Base-by-base conservation (phyloP, 805 yeast species). In the Candida arabinofermentans region DNA sequence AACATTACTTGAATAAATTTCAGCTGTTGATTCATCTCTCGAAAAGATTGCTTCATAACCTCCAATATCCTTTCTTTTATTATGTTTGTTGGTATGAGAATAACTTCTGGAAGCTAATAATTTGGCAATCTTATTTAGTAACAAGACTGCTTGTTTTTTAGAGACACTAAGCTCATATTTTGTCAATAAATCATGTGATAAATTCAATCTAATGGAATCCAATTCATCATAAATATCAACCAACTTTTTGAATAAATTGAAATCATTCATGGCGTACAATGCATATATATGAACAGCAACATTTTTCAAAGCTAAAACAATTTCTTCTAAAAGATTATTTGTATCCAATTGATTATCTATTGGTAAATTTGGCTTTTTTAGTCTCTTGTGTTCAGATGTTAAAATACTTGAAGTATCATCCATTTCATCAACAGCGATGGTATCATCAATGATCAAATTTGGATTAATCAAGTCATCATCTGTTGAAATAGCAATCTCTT, bases 31-130 rank as follows among this genome's bases (percentile, higher is more conserved):
- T 3, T 76, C 65, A 51, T 82, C 80, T 66, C 95, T 75, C 0
- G 88, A 74, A 52, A 81, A 67, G 24, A 84, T 71, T 3, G 86
- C 76, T 56, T 81, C 82, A 53, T 79, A 81, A 21, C 88, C 91
- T 21, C 59, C 55, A 9, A 58, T 50, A 42, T 62, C 64, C n/a
- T 47, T 48, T 13, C 41, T 37, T n/a, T 39, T 46, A 9, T 24
- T 21, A 8, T 18, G 4, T 18, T 19, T 31, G 2, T 26, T 24
- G 6, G 5, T 17, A 14, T 39, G 30, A 9, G 40, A 42, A 19
- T 37, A 13, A 23, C 39, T 24, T 34, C 48, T 39, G 12, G 75
- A 66, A 0, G 79, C 66, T 41, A 85, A 65, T 40, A 77, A 68
- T 59, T 84, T 85, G 9, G 89, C 70, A 38, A 82, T 71, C 51